Evolutionary conservation across 805 yeast genomes (phyloP), one percentile per base, ranked within the genome.

Genomic region (Kluyveromyces wickerhamii): DNA sequence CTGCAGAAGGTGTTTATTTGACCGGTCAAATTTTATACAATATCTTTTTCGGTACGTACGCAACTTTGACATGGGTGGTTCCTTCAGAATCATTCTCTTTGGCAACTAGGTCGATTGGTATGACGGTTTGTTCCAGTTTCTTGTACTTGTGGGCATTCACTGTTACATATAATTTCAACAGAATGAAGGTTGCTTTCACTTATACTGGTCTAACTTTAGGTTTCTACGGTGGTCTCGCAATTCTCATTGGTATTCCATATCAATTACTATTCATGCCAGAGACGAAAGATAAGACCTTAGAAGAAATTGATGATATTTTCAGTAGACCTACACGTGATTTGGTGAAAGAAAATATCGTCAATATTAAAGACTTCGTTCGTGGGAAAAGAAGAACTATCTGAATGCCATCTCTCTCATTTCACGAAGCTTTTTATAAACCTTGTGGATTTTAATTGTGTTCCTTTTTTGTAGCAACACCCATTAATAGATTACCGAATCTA

Each of bases 271-370:
- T 74, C 58, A 74, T 77, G 71, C 83, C 80, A 24, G 86, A 79
- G 59, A 79, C 86, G 22, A 78, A 77, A 60, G 78, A 72, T 47
- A 74, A 71, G 60, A 74, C 85, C 10, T 66, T 79, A 52, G 87
- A 79, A 59, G 85, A 79, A 58, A 72, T 79, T 40, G 86, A 79
- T 50, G 77, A 71, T 32, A 61, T 77, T 31, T 77, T 76, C 61
- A 57, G 66, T 35, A 68, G 62, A 49, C 64, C 74, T 17, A 65
- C 81, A 1, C 24, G 48, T 13, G 42, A 49, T 7, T 45, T 64
- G 16, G 60, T 61, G 6, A 43, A 41, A 21, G 57, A 58, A 32
- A 61, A 61, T 42, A 8, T 51, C 18, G 29, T 35, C 7, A 43
- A 44, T 34, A 31, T 52, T 37, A 45, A 41, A 31, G 38, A 42